phyloP scores from a whole-genome alignment of 2,329 filamentous ascomycete genomes.

The Parastagonospora nodorum region DNA sequence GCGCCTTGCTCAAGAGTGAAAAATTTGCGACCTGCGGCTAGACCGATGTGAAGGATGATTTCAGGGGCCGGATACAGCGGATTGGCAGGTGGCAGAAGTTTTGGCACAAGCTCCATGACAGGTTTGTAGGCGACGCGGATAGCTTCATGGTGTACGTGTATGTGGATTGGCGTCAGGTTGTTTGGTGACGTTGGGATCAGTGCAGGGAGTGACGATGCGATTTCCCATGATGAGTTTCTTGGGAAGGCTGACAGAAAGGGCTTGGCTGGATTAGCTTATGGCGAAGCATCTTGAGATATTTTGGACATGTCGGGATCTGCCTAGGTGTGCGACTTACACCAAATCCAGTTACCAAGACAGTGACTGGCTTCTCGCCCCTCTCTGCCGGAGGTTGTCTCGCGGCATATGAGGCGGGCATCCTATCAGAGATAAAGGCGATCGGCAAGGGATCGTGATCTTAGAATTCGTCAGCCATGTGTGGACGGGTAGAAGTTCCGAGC shows the following conservation, averaged over 20 bases:
- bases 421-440: too few species aligned
- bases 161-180: conserved; percentile 39
- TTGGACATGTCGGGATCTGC: neutral
- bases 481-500: neutral
- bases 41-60: conserved; percentile 46
- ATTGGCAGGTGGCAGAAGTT: conserved; percentile 30
- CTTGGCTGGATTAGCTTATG: conserved; percentile 18
- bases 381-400: conserved; percentile 35
- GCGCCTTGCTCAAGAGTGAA: conserved; percentile 44
- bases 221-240: conserved; percentile 45
- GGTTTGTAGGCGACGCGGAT: conserved; percentile 43
- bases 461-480: neutral
- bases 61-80: conserved; percentile 27
- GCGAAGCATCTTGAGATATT: neutral
- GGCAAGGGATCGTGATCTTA: neutral
- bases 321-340: conserved; percentile 36
- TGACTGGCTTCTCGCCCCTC: conserved; percentile 38
- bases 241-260: conserved; percentile 41
- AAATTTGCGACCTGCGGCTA: conserved; percentile 42
- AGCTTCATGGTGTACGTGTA: conserved; percentile 39
- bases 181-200: conserved; percentile 31
- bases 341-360: conserved; percentile 45
- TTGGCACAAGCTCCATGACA: conserved; percentile 33
- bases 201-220: conserved; percentile 43
- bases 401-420: conserved; percentile 25